phyloP scores from a whole-genome alignment of 2,329 filamentous ascomycete genomes.

The Bipolaris zeicola region DNA sequence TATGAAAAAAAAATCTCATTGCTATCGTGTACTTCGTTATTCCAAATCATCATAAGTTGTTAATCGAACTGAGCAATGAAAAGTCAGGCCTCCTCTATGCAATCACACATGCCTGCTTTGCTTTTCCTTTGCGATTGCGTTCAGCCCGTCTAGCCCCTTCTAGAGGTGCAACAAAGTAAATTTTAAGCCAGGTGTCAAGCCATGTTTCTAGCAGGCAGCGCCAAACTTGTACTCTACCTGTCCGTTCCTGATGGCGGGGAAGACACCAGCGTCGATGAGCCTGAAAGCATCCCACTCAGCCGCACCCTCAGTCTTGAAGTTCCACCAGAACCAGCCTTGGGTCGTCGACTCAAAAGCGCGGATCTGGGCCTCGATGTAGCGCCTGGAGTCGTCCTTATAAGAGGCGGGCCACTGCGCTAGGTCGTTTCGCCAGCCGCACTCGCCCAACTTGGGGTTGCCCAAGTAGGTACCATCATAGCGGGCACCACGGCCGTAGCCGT shows the following conservation, averaged over 20 bases:
- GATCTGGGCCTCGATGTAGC: conserved; percentile 62
- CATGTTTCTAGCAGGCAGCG: conserved; percentile 21
- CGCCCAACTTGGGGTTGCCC: conserved; percentile 57
- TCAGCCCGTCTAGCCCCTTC: background rate
- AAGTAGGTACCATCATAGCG: conserved; percentile 64
- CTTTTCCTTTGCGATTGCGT: background rate
- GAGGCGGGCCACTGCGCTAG: conserved; percentile 55
- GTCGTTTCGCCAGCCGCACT: conserved; percentile 59
- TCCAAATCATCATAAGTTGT: conserved; percentile 1
- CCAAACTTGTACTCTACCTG: conserved; percentile 31
- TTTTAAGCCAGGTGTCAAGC: background rate
- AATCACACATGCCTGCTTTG: background rate
- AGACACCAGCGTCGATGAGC: conserved; percentile 58
- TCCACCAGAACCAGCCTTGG: conserved; percentile 64
- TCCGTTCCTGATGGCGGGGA: conserved; percentile 47
- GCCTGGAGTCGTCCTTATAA: conserved; percentile 54
- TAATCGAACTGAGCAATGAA: conserved; percentile 5
- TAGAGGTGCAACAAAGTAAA: background rate
- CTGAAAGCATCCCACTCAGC: conserved; percentile 61
- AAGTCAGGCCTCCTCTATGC: background rate
- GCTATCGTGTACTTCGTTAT: background rate
- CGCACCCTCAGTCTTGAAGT: conserved; percentile 62
- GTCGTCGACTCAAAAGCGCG: conserved; percentile 57
- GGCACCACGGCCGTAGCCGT: conserved; percentile 64
- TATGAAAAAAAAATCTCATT: background rate